These are phyloP conservation scores for Magnolia sinica DNA, from an alignment of 164 flowering plant species.

Conservation along the genomic window DNA sequence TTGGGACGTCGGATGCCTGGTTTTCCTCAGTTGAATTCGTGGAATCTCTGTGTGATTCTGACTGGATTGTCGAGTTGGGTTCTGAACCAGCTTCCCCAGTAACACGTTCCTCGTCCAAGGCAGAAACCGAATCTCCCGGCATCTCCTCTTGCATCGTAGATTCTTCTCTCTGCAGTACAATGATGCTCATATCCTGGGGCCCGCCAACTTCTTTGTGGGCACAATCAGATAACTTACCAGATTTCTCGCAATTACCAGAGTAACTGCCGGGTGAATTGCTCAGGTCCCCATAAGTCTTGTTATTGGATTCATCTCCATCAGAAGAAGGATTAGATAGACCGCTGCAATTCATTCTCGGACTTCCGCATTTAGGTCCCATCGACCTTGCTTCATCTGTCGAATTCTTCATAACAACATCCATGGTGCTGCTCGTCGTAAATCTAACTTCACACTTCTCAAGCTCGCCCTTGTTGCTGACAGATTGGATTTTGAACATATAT, in stretches of 20 bases:
- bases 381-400: constrained; percentile 23
- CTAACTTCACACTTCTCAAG: constrained; percentile 46
- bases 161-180: background rate
- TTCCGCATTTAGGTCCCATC: constrained; percentile 12
- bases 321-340: constrained; percentile 91
- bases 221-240: constrained; percentile 21
- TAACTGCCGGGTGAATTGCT: constrained; percentile 24
- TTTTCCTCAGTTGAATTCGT: constrained; percentile 12
- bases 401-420: constrained; percentile 21
- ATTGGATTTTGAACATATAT: constrained; percentile 60
- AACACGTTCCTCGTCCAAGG: constrained; percentile 36
- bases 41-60: constrained; percentile 17
- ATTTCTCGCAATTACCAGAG: constrained; percentile 16
- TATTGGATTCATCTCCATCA: constrained; percentile 75
- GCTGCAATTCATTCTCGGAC: constrained; percentile 73
- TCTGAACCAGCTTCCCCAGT: constrained; percentile 14
- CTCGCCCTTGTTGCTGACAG: constrained; percentile 34
- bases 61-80: constrained; percentile 12
- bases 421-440: constrained; percentile 30
- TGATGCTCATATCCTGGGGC: constrained; percentile 5
- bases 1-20: constrained; percentile 27
- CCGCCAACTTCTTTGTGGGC: constrained; percentile 5
- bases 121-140: constrained; percentile 32
- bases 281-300: background rate
- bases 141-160: constrained; percentile 24